Percentiles rank a stretch among this genome's conserved stretches.
Evolutionary conservation across 176 grass and related monocot species (phyloP).

Genomic region (Melocanna baccifera): DNA sequence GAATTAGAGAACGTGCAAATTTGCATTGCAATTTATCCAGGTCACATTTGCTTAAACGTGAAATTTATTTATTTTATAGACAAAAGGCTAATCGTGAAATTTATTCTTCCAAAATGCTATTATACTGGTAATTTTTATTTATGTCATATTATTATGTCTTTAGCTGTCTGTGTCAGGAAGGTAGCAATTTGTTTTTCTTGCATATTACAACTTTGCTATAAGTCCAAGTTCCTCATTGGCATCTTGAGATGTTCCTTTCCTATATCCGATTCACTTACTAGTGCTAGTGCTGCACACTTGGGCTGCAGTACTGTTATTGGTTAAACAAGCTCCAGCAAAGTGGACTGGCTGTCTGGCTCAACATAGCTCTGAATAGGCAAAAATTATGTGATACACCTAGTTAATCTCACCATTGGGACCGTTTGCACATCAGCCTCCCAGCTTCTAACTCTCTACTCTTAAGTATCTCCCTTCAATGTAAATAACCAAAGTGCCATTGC

Average conservation of each 20-base stretch:
- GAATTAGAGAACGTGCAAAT: neutral
- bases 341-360: neutral
- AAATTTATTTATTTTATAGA: neutral
- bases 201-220: neutral
- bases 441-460: neutral
- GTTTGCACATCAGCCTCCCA: neutral
- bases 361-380: neutral
- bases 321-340: neutral
- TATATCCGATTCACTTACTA: neutral
- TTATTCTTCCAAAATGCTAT: neutral
- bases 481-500: constrained; percentile 4
- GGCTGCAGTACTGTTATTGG: neutral
- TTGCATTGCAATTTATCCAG: neutral
- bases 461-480: neutral
- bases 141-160: neutral
- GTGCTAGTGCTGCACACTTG: neutral
- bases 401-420: neutral
- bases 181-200: neutral
- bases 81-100: neutral
- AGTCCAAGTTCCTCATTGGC: neutral
- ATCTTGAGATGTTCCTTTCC: neutral
- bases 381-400: neutral
- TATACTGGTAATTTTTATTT: neutral
- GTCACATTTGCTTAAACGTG: neutral
- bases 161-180: neutral